Evolutionary conservation across 306 rosid genomes (phyloP).

Genomic region (Geum urbanum): DNA sequence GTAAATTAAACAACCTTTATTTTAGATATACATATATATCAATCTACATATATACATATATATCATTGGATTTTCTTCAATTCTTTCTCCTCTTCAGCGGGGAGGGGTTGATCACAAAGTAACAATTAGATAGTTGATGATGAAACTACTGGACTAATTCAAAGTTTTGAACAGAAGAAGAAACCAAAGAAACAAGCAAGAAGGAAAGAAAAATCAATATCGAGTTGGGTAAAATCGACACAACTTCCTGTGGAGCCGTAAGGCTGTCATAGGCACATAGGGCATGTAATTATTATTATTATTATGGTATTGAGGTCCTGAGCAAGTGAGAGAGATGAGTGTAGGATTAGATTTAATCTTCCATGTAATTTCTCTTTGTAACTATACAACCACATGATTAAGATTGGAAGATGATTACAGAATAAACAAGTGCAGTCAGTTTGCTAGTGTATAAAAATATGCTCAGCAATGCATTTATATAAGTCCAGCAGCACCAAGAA

Average conservation of each 20-base stretch:
- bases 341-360: constrained; percentile 61
- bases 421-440: constrained; percentile 52
- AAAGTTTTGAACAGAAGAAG: constrained; percentile 32
- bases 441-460: constrained; percentile 44
- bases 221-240: constrained; percentile 37
- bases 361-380: constrained; percentile 47
- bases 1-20: no score
- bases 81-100: constrained; percentile 84
- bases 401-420: constrained; percentile 60
- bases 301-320: constrained; percentile 44
- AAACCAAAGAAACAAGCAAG: constrained; percentile 14
- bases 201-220: constrained; percentile 20
- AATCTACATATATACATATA: no score
- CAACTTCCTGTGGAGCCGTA: constrained; percentile 66
- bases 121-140: constrained; percentile 10
- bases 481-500: neutral
- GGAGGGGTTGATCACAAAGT: constrained; percentile 56
- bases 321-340: constrained; percentile 36
- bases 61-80: constrained; percentile 72
- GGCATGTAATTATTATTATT: constrained; percentile 64
- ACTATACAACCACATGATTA: constrained; percentile 54
- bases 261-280: constrained; percentile 56
- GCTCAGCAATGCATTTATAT: constrained; percentile 41
- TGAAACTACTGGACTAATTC: neutral
- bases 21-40: no score